Conservation (phyloP, 2,329 filamentous ascomycete species). For the Calonectria pseudoturangicola region DNA sequence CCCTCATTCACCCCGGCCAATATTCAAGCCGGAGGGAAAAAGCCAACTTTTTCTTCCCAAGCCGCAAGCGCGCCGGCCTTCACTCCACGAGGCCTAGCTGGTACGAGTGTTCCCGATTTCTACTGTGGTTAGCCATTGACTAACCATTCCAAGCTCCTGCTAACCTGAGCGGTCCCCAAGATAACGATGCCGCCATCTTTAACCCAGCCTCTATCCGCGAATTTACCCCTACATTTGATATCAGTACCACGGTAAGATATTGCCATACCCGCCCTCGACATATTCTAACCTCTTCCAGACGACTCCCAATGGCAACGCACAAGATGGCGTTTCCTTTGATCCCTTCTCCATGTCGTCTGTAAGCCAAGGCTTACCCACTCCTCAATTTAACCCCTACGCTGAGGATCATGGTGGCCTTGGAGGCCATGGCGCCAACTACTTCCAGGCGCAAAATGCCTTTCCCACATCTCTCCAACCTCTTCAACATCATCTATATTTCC, state of each 20-base stretch:
- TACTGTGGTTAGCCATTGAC: constrained; percentile 38
- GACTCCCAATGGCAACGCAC: constrained; percentile 67
- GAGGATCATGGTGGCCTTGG: constrained; percentile 79
- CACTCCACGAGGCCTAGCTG: constrained; percentile 79
- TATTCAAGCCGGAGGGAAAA: constrained; percentile 73
- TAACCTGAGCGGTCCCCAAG: constrained; percentile 63
- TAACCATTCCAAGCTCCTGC: constrained; percentile 55
- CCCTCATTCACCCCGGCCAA: constrained; percentile 90
- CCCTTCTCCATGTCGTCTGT: constrained; percentile 78
- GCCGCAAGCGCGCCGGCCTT: constrained; percentile 92
- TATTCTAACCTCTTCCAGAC: constrained; percentile 52
- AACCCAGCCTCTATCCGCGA: constrained; percentile 76
- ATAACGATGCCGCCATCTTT: constrained; percentile 67
- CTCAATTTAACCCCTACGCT: constrained; percentile 84
- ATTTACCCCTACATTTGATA: constrained; percentile 76
- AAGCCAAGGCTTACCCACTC: constrained; percentile 68
- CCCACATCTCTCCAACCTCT: constrained; percentile 77
- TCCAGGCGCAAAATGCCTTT: constrained; percentile 74
- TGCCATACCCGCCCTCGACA: background rate
- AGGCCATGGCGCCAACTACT: constrained; percentile 78
- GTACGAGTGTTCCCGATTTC: constrained; percentile 54
- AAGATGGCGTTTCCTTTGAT: constrained; percentile 72
- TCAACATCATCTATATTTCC: constrained; percentile 95
- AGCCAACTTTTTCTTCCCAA: constrained; percentile 89
- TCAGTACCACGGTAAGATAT: constrained; percentile 68